Evolutionary conservation across 108 stramenopile species (phyloP), one percentile per base, ranked within the genome.

Genomic region (Halocafeteria seosinensis): DNA sequence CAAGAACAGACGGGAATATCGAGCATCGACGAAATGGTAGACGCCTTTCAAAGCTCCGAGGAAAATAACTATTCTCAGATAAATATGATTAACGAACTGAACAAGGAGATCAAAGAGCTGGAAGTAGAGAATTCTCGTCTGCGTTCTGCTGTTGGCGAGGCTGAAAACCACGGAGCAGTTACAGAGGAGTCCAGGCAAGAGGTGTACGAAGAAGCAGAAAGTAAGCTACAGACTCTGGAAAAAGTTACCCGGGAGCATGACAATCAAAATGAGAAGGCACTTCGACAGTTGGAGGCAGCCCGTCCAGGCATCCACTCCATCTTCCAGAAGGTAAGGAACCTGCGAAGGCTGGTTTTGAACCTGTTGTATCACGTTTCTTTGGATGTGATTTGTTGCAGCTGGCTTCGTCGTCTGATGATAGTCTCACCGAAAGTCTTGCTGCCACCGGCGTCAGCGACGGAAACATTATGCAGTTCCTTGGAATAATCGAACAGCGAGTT

Each of bases 381-480:
- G n/a, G n/a, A n/a, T n/a, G n/a, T n/a, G n/a, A n/a, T n/a, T n/a
- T n/a, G n/a, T n/a, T n/a, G n/a, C 71, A 72, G 72, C 61, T 61
- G 24, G 73, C 36, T 33, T 6, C 13, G 5, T 33, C 61, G 34
- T 35, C 55, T 37, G 63, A 63, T 36, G 28, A 36, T 11, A 27
- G 63, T 35, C 37, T 42, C 21, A 28, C 62, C 42, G 84, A 81
- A 35, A 61, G 73, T 6, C 55, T 79, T 21, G 42, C 66, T 35
- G 76, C 76, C 52, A 66, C 64, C 31, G 38, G 73, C 23, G 71
- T 87, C 27, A 83, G 84, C 26, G 85, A 85, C 36, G 77, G 78
- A 50, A 87, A 87, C 65, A 82, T 88, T 61, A 70, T 87, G 38
- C 73, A 74, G 33, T 87, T 79, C 63, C 79, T 88, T 37, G 87